Evolutionary conservation across 2,329 filamentous ascomycete species (phyloP).

Genomic region (Cercospora sp.): DNA sequence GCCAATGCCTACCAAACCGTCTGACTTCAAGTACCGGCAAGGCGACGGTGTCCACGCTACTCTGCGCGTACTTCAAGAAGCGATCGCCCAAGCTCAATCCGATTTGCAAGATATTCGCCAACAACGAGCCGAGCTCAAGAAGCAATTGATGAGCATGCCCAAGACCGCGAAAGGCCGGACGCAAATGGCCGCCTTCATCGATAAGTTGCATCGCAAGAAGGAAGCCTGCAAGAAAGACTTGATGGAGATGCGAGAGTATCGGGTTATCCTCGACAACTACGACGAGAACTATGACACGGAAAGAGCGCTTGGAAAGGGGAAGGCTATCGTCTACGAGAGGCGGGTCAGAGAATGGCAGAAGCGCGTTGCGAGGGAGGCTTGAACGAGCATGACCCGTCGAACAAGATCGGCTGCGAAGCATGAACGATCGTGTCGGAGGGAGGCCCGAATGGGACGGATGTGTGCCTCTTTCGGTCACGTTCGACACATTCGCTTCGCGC

Average conservation of each 20-base stretch:
- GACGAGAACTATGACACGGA: background rate
- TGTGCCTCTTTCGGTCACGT: background rate
- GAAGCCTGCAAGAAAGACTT: background rate
- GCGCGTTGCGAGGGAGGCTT: background rate
- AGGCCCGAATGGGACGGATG: background rate
- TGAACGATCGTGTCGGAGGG: background rate
- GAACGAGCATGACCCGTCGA: background rate
- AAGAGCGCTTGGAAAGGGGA: background rate
- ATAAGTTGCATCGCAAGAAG: background rate
- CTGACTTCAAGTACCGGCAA: background rate
- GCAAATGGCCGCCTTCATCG: background rate
- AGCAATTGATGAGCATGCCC: background rate
- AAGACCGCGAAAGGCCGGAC: background rate
- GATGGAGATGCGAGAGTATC: background rate
- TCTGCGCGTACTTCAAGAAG: background rate
- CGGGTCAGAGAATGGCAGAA: background rate
- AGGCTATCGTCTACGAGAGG: background rate
- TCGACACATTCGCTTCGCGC: background rate
- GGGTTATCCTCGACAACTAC: background rate
- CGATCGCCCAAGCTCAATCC: background rate
- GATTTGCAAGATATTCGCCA: background rate
- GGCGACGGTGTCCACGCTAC: background rate
- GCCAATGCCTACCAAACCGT: background rate
- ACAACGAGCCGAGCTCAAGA: constrained; percentile 2
- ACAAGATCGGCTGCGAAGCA: background rate